Base-by-base conservation (phyloP, 192 early-diverging fungal genomes). In the Coemansia asiatica region DNA sequence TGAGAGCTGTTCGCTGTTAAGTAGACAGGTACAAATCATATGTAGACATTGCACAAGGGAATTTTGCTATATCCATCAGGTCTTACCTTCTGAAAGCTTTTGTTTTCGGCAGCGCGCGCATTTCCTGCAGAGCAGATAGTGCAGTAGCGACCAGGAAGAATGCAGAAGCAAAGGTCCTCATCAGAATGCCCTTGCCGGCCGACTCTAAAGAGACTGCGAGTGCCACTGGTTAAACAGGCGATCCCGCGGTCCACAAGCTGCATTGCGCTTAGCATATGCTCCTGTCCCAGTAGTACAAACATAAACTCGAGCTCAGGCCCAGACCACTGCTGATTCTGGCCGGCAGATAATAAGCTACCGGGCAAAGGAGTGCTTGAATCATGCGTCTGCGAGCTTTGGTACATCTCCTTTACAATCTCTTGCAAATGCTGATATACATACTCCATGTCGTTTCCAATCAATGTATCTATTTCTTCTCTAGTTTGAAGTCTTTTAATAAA, bases 101-200 rank as follows among this genome's bases (percentile, higher is more conserved):
- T 61, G 29, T 53, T 38, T 4, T 19, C 16, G 53, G 26, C 21
- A 29, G 15, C 25, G 47, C 13, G 22, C 15, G 57, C 35, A 6
- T 22, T 25, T 12, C 6, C 26, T 12, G 61, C 29, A 6, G 68
- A 55, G 57, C 79, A 81, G 15, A 46, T 36, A 38, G 56, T 75
- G 57, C 79, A 81, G 60, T 67, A 75, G 31, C 64, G 55, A 31
- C 79, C 79, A 3, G 79, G 79, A 19, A 81, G 79, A 64, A 81
- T 19, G 63, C 79, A 81, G 46, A 60, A 81, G 67, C 72, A 75
- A 7, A 51, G 40, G 55, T 64, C 65, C 10, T 67, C 33, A 19
- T 47, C 63, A 56, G 57, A 28, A 27, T 22, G 46, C 21, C 47
- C 67, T 28, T 29, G 36, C 28, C 21, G 56, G 22, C 36, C 62